Percentiles rank a stretch among this genome's conserved stretches.
phyloP scores from a whole-genome alignment of 1,139 yeast genomes.

The Suhomyces wounanorum region DNA sequence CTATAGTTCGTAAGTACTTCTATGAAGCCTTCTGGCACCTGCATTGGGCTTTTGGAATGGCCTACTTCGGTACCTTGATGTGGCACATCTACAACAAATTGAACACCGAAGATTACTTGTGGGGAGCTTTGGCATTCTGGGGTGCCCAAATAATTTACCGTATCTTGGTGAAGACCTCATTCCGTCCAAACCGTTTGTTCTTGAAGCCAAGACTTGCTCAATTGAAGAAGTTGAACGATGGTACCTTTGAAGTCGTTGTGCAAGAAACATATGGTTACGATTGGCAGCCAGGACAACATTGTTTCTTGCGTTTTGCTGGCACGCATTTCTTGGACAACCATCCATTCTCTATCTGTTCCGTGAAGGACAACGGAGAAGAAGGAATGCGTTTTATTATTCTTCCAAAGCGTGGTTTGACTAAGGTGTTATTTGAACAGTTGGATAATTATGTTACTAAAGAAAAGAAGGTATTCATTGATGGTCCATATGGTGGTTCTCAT shows the following conservation, averaged over 20 bases:
- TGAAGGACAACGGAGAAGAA: slow-evolving; percentile 27
- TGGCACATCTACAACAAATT: slow-evolving; percentile 50
- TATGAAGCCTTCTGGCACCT: slow-evolving; percentile 58
- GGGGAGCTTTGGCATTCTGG: slow-evolving; percentile 62
- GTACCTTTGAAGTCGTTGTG: slow-evolving; percentile 45
- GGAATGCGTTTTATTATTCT: slow-evolving; percentile 51
- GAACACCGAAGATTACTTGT: slow-evolving; percentile 49
- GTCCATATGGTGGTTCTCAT: slow-evolving; percentile 64
- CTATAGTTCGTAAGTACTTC: slow-evolving; percentile 41
- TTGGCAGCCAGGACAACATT: slow-evolving; percentile 67
- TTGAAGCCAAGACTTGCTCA: slow-evolving; percentile 50
- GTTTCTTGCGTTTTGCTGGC: slow-evolving; percentile 52
- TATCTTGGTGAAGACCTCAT: slow-evolving; percentile 51
- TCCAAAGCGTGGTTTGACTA: slow-evolving; percentile 56
- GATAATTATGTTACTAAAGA: slow-evolving; percentile 24
- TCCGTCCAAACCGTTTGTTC: slow-evolving; percentile 45
- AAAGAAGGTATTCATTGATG: slow-evolving; percentile 52
- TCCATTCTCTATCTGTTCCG: slow-evolving; percentile 60
- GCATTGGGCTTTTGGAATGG: slow-evolving; percentile 63
- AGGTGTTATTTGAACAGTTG: slow-evolving; percentile 28
- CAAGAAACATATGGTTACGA: slow-evolving; percentile 37
- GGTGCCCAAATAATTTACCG: slow-evolving; percentile 54
- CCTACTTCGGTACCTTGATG: slow-evolving; percentile 52
- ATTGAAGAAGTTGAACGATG: slow-evolving; percentile 31
- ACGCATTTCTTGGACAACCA: slow-evolving; percentile 55